phyloP scores from a whole-genome alignment of 1,284 basidiomycete genomes.

The Porodaedalea pini region DNA sequence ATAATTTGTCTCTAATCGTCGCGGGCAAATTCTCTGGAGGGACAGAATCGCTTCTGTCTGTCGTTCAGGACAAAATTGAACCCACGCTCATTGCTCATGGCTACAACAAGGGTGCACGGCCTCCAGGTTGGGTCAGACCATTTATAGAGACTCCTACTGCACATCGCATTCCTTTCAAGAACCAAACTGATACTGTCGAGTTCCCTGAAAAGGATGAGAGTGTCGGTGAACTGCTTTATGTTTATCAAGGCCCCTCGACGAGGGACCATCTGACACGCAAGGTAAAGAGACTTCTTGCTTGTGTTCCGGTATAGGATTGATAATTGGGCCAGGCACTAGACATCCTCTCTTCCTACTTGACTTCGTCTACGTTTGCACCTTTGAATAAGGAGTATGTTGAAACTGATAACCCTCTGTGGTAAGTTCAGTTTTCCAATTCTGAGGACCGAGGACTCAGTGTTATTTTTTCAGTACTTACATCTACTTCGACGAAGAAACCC shows the following conservation, averaged over 20 bases:
- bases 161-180: constrained; percentile 51
- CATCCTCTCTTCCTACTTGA: constrained; percentile 84
- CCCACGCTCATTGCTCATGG: constrained; percentile 74
- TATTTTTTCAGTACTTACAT: constrained; percentile 64
- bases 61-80: constrained; percentile 80
- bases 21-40: constrained; percentile 75
- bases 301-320: constrained; percentile 3
- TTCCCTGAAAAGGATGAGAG: constrained; percentile 99
- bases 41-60: constrained; percentile 64
- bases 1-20: constrained; percentile 87
- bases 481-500: constrained; percentile 76
- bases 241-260: constrained; percentile 76
- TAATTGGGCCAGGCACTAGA: constrained; percentile 64
- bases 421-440: constrained; percentile 27
- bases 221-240: constrained; percentile 82
- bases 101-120: constrained; percentile 62
- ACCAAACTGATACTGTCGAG: constrained; percentile 68
- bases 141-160: constrained; percentile 88
- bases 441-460: constrained; percentile 26
- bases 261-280: constrained; percentile 75
- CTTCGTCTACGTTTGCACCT: constrained; percentile 85
- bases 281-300: constrained; percentile 35
- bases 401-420: constrained; percentile 88
- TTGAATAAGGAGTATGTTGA: constrained; percentile 94
- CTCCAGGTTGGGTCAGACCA: constrained; percentile 88